These are phyloP conservation scores for Conticribra weissflogii DNA, from an alignment of 108 stramenopile genomes.

Conservation along the genomic window DNA sequence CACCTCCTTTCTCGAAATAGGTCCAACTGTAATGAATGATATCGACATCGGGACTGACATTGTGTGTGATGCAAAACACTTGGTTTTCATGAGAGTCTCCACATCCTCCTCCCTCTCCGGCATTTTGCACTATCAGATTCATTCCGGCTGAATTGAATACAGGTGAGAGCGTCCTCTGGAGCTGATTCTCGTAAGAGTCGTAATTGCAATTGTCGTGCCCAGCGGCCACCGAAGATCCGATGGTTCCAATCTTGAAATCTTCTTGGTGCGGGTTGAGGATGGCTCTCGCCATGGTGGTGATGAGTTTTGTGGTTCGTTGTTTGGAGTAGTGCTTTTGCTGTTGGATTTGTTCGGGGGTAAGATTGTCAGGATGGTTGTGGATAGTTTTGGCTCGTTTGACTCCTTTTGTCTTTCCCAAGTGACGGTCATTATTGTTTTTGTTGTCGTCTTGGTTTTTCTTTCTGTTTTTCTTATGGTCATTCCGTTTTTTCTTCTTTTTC, in stretches of 20 bases:
- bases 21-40: constrained; percentile 59
- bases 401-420: constrained; percentile 22
- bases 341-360: constrained; percentile 20
- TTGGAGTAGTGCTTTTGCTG: constrained; percentile 10
- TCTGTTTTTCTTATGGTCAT: constrained; percentile 10
- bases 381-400: constrained; percentile 25
- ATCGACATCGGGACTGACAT: constrained; percentile 35
- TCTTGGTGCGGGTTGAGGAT: constrained; percentile 46
- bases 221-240: constrained; percentile 55
- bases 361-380: constrained; percentile 18
- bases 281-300: constrained; percentile 53
- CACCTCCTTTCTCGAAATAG: constrained; percentile 49
- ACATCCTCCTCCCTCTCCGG: constrained; percentile 61
- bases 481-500: background rate
- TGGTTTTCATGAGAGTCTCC: constrained; percentile 56
- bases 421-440: constrained; percentile 5
- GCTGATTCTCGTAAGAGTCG: constrained; percentile 53
- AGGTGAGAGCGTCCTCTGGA: constrained; percentile 40
- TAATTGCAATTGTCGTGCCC: constrained; percentile 61
- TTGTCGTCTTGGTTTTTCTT: constrained; percentile 12
- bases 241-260: constrained; percentile 49
- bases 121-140: constrained; percentile 48
- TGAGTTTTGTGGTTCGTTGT: constrained; percentile 36
- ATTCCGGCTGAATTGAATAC: constrained; percentile 48
- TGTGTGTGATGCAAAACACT: constrained; percentile 58